Percentiles rank a stretch among this genome's conserved stretches.
Evolutionary conservation across 148 eudicot species (phyloP).

Genomic region (Polygonum aviculare): DNA sequence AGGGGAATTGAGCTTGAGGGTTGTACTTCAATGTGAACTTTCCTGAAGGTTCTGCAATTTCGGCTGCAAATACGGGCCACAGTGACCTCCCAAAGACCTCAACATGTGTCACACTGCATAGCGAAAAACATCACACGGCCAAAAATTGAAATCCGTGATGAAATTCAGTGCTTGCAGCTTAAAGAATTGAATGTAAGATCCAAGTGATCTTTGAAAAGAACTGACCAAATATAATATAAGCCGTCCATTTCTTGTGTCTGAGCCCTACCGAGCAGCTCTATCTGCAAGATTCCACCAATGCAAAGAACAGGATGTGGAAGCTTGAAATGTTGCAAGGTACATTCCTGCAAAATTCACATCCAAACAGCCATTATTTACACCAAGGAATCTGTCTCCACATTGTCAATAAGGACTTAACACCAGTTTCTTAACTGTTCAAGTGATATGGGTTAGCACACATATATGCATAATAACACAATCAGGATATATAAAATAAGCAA

Average conservation of each 20-base stretch:
- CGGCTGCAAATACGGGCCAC: constrained; percentile 44
- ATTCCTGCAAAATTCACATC: constrained; percentile 33
- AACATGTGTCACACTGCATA: constrained; percentile 49
- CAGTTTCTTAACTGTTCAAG: neutral
- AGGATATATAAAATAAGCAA: neutral
- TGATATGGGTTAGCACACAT: neutral
- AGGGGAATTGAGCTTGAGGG: constrained; percentile 22
- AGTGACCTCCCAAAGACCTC: constrained; percentile 49
- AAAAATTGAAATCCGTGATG: neutral
- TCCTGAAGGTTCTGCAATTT: constrained; percentile 33
- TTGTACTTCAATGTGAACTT: constrained; percentile 29
- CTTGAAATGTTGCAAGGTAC: constrained; percentile 52
- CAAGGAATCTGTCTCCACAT: neutral
- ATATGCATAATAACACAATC: neutral
- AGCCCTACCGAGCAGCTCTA: constrained; percentile 75
- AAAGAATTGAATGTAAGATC: too few relatives aligned
- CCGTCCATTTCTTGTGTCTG: constrained; percentile 70
- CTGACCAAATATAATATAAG: constrained; percentile 61
- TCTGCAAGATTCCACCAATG: constrained; percentile 65
- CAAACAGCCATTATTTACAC: neutral
- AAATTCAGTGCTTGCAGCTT: neutral
- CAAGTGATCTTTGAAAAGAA: neutral
- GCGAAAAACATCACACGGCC: neutral
- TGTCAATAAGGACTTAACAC: neutral
- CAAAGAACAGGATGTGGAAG: constrained; percentile 76